Percentiles rank a stretch among this genome's conserved stretches.
Conservation (phyloP, 805 yeast species). For the Wickerhamomyces canadensis region DNA sequence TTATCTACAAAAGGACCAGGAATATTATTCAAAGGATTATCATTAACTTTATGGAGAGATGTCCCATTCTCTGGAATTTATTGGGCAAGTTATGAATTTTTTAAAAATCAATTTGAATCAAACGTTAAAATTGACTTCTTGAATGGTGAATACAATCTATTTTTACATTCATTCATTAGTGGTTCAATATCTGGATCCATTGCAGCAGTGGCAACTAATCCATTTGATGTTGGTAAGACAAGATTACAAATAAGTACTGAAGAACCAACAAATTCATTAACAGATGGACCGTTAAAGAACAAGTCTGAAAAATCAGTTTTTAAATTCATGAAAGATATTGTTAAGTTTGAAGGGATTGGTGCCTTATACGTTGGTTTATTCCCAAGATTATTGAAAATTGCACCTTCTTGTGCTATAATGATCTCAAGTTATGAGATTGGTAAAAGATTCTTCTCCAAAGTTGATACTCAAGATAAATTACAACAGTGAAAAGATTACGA, state of each 20-base stretch:
- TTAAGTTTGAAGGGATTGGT: slow-evolving; percentile 65
- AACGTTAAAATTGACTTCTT: background rate
- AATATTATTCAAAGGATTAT: slow-evolving; percentile 77
- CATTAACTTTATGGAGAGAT: slow-evolving; percentile 91
- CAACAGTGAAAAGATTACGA: too few relatives aligned
- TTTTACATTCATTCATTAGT: slow-evolving; percentile 62
- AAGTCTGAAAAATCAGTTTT: slow-evolving; percentile 68
- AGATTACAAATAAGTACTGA: slow-evolving; percentile 63
- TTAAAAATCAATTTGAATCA: slow-evolving; percentile 22
- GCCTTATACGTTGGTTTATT: slow-evolving; percentile 84
- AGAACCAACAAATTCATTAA: slow-evolving; percentile 4
- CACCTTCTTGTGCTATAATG: slow-evolving; percentile 98
- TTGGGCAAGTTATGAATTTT: slow-evolving; percentile 81
- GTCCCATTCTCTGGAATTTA: slow-evolving; percentile 95
- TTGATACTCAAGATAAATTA: background rate
- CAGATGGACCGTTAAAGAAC: too few relatives aligned
- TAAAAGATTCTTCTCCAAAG: slow-evolving; percentile 46
- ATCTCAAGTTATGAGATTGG: slow-evolving; percentile 90
- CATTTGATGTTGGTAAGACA: slow-evolving; percentile 97
- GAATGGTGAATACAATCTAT: slow-evolving; percentile 33
- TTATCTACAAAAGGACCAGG: slow-evolving; percentile 50
- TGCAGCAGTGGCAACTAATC: slow-evolving; percentile 86
- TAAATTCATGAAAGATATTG: slow-evolving; percentile 55
- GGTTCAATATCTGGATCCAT: slow-evolving; percentile 82
- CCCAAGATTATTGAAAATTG: slow-evolving; percentile 86